These are phyloP conservation scores for Saturnispora serradocipensis DNA, from an alignment of 805 yeast species.

Conservation along the genomic window DNA sequence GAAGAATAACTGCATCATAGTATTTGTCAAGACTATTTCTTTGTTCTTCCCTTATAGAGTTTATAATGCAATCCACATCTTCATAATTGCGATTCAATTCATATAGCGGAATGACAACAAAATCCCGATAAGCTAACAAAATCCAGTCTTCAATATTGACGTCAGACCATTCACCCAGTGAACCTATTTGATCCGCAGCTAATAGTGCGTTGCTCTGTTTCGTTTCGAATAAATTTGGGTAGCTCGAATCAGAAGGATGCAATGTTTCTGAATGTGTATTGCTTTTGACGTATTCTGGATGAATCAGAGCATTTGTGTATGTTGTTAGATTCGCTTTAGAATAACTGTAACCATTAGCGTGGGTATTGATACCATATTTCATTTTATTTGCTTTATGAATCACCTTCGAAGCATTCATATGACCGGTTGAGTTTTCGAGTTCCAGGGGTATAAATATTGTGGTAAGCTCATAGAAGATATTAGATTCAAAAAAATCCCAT, in stretches of 20 bases:
- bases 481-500: slow-evolving; percentile 12
- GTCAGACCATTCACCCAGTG: slow-evolving; percentile 12
- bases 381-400: slow-evolving; percentile 9
- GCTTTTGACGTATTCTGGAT: slow-evolving; percentile 9
- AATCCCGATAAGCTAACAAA: slow-evolving; percentile 41
- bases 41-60: slow-evolving; percentile 9
- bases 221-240: not conserved
- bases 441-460: slow-evolving; percentile 13
- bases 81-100: slow-evolving; percentile 31
- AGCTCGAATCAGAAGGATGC: not conserved
- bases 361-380: slow-evolving; percentile 4
- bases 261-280: not conserved
- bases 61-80: slow-evolving; percentile 11
- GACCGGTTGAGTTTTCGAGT: slow-evolving; percentile 11
- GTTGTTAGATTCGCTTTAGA: slow-evolving; percentile 1
- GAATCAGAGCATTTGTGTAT: slow-evolving; percentile 11
- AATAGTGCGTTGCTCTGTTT: not conserved
- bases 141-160: slow-evolving; percentile 33
- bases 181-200: slow-evolving; percentile 4
- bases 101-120: slow-evolving; percentile 43
- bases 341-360: not conserved
- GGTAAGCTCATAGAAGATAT: slow-evolving; percentile 8
- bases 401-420: slow-evolving; percentile 3
- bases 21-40: slow-evolving; percentile 1
- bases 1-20: slow-evolving; percentile 22